Conservation (phyloP, 2,329 filamentous ascomycete species). For the Aspergillus versicolor region DNA sequence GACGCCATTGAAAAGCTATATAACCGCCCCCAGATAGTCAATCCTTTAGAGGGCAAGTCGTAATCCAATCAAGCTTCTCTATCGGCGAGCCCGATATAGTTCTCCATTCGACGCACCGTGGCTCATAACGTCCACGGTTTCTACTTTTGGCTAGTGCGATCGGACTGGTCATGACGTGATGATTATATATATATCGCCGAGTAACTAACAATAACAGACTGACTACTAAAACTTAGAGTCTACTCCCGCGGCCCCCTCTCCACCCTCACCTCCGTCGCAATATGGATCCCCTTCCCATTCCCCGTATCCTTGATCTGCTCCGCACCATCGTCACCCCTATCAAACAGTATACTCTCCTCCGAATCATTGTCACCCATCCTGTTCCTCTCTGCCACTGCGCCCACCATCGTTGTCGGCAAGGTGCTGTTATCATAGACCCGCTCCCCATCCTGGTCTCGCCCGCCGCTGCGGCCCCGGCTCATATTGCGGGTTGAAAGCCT, state of each 20-base stretch:
- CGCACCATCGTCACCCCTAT: background rate
- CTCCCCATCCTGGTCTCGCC: background rate
- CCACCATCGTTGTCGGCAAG: background rate
- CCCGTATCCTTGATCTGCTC: background rate
- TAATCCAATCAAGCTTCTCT: too few species aligned
- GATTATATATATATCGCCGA: too few species aligned
- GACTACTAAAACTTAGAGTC: too few species aligned
- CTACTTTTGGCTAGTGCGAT: too few species aligned
- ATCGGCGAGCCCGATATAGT: too few species aligned
- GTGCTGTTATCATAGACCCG: background rate
- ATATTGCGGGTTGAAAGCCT: background rate
- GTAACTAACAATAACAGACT: too few species aligned
- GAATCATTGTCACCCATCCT: background rate
- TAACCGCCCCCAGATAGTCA: too few species aligned
- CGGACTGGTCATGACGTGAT: too few species aligned
- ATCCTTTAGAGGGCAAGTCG: too few species aligned
- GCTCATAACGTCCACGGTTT: too few species aligned
- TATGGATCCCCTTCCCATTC: background rate
- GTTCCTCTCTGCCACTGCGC: background rate
- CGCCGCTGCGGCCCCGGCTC: background rate
- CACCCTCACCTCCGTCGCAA: constrained; percentile 7
- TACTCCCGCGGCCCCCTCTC: background rate
- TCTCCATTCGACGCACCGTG: too few species aligned
- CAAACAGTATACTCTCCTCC: background rate
- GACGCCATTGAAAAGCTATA: too few species aligned